Conservation (phyloP, 2,329 filamentous ascomycete species). For the Fusarium gaditjirri region DNA sequence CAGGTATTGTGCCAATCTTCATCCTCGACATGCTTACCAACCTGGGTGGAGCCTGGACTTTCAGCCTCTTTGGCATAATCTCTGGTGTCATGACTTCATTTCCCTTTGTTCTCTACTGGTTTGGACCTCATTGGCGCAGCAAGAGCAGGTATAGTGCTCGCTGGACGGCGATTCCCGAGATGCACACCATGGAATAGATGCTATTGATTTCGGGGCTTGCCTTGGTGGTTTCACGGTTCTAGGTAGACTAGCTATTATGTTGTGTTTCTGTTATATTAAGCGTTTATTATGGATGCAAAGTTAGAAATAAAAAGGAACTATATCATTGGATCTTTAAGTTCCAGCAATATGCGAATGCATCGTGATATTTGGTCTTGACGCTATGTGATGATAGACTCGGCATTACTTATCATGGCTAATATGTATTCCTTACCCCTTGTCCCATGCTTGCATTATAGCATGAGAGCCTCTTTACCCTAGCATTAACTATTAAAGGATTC, state of each 20-base stretch:
- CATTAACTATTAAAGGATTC: rapidly evolving
- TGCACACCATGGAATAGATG: background rate
- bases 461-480: background rate
- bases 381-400: background rate
- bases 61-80: conserved; percentile 1
- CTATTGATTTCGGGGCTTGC: no score
- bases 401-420: background rate
- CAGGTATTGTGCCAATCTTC: background rate
- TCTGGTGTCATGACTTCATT: background rate
- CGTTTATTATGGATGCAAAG: background rate
- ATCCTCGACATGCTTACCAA: background rate
- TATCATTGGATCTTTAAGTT: background rate
- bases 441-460: background rate
- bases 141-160: background rate
- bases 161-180: background rate
- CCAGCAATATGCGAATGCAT: background rate
- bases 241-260: background rate
- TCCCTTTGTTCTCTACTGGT: background rate
- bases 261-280: background rate
- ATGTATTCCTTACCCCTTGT: no score
- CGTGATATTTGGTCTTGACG: rapidly evolving
- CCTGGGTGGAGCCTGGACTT: background rate
- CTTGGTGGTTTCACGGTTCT: no score
- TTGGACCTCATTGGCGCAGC: background rate
- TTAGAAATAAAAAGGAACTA: background rate